Evolutionary conservation across 176 grass and related monocot genomes (phyloP), one percentile per base, ranked within the genome.

Genomic region (Oryza australiensis): DNA sequence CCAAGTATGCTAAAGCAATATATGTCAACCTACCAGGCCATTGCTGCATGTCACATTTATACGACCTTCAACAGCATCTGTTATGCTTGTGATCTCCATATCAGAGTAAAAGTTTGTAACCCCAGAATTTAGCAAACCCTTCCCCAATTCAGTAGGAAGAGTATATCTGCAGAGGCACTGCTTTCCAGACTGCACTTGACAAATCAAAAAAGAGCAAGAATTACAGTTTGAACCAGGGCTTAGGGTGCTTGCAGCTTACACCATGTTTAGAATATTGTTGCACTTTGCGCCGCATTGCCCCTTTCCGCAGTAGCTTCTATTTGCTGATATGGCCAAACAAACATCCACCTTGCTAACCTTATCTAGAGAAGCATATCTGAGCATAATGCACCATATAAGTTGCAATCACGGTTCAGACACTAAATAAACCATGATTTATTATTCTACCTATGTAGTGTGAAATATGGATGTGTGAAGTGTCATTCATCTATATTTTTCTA

Each of bases 101-200:
- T 87, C 87, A 79, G 66, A 91, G 78, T 60, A 79, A 74, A 80
- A 74, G 34, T 88, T 37, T 73, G 67, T 63, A 80, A 37, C 74
- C 64, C 84, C 66, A 10, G 64, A 59, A 79, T 72, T 86, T 59
- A 78, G 71, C 9, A 90, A 15, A 55, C 45, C 68, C 45, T 79
- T 92, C 30, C 92, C 88, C 62, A 91, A 66, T 57, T 75, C 80
- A 87, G 70, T 87, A 85, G 92, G 92, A 15, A 98, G 88, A 60
- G 55, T 83, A 74, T 89, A 98, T 85, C 86, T 91, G 87, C 95
- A 98, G 48, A 98, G 90, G 81, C 95, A 98, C 84, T 93, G 88
- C 64, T 89, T 92, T 87, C 95, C 95, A 64, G 92, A 98, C 95
- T 98, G 90, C 81, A 86, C 72, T 53, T 78, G 51, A 83, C 33